Base-by-base conservation (phyloP, 164 flowering plant species). In the Chimonanthus praecox region DNA sequence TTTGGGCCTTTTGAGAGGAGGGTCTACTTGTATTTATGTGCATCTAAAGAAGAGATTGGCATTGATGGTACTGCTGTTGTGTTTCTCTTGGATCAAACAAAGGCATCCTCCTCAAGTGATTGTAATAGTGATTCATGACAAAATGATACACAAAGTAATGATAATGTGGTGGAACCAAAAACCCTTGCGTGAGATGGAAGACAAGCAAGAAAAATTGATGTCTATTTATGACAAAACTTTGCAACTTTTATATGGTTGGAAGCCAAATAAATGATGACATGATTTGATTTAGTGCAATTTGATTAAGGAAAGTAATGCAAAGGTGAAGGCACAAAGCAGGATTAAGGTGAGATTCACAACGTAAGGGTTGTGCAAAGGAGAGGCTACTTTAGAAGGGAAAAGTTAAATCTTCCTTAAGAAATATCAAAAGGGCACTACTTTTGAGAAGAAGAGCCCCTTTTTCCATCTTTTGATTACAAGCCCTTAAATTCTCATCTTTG, bases 241-340 rank as follows among this genome's bases (percentile, higher is more conserved):
- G 44, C 21, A 63, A 63, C 43, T 21, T 18, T 6, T 7, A 18
- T 63, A 33, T 13, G 21, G 66, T 6, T 63, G 66, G 66, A 8
- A 63, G 18, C 66, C 66, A 63, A 63, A 33, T 33, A 6, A 63
- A 66, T 66, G 68, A 66, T 66, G 9, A 15, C 68, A 44, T 66
- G 68, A 66, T 7, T 33, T 33, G 9, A 3, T 66, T 3, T 33
- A 9, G 16, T 33, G 66, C 21, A 63, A 63, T 63, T 63, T 63
- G 5, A 58, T n/a, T 70, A 68, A 50, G 68, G 76, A 54, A 58
- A 64, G 60, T 6, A 78, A 79, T 49, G 71, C 70, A 71, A 46
- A 69, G 73, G 16, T 33, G 71, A 78, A 74, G 65, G 67, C 68
- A 71, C 63, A 77, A 81, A 74, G 65, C 64, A 67, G 75, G 77